phyloP scores from a whole-genome alignment of 75 land plant species.

The Selaginella tamariscina region DNA sequence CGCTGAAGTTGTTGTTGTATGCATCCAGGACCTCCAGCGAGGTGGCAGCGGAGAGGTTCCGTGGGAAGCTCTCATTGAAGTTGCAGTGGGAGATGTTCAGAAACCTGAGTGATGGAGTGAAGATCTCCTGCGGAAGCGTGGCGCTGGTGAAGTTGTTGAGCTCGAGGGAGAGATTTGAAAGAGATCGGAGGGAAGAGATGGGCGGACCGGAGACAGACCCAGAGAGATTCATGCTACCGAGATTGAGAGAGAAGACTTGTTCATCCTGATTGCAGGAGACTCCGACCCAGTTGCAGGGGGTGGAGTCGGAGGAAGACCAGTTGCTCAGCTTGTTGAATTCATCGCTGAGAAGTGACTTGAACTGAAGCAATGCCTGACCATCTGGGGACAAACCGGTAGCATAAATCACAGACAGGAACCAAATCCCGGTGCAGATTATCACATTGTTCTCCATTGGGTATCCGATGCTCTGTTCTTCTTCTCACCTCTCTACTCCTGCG shows the following conservation, averaged over 20 bases:
- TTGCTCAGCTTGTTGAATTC: background rate
- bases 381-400: background rate
- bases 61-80: background rate
- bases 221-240: conserved; percentile 45
- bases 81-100: conserved; percentile 12
- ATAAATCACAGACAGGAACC: no score
- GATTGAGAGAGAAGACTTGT: conserved; percentile 10
- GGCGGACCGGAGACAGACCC: conserved; percentile 29
- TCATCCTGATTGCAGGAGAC: background rate
- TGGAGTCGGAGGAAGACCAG: background rate
- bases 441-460: no score
- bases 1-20: conserved; percentile 17
- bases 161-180: conserved; percentile 33
- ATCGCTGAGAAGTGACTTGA: background rate
- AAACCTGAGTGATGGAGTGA: background rate
- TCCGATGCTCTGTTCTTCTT: no score
- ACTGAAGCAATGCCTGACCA: background rate
- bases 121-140: conserved; percentile 4
- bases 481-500: background rate
- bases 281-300: background rate
- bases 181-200: conserved; percentile 36
- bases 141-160: conserved; percentile 4
- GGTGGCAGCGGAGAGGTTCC: conserved; percentile 8
- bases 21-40: conserved; percentile 26
- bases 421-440: no score